Evolutionary conservation across 192 early-diverging fungal genomes (phyloP).

Genomic region (Umbelopsis sp.): DNA sequence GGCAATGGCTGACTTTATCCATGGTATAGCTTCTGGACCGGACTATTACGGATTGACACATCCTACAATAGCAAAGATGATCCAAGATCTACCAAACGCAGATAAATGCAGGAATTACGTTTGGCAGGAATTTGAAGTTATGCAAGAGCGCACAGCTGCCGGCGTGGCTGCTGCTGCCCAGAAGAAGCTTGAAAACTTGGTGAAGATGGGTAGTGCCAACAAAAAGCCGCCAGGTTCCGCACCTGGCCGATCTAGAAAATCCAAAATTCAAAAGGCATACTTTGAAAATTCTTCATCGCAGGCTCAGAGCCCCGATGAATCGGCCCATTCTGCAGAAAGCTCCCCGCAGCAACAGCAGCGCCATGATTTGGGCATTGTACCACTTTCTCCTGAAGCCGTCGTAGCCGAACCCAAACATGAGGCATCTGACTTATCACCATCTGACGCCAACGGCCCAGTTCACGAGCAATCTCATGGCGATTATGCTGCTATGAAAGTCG

Average conservation of each 20-base stretch:
- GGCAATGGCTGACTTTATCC: background rate
- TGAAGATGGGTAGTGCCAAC: slow-evolving; percentile 42
- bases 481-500: slow-evolving; percentile 17
- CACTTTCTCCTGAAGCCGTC: background rate
- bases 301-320: slow-evolving; percentile 2
- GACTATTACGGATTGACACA: slow-evolving; percentile 94
- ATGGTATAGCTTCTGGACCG: slow-evolving; percentile 70
- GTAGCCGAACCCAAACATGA: too few species aligned
- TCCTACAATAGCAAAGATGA: slow-evolving; percentile 84
- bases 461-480: background rate
- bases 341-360: background rate
- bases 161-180: slow-evolving; percentile 43
- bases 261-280: background rate
- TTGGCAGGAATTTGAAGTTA: slow-evolving; percentile 66
- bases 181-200: slow-evolving; percentile 42
- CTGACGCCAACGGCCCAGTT: too few species aligned
- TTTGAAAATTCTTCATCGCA: background rate
- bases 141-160: slow-evolving; percentile 44
- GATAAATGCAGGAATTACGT: slow-evolving; percentile 76
- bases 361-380: background rate
- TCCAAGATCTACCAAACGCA: slow-evolving; percentile 86
- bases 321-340: background rate
- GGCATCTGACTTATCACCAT: too few species aligned
- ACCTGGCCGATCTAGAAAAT: slow-evolving; percentile 9
- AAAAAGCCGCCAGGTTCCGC: slow-evolving; percentile 31